These are phyloP conservation scores for Boletus sp. DNA, from an alignment of 768 basidiomycete species.

Conservation along the genomic window DNA sequence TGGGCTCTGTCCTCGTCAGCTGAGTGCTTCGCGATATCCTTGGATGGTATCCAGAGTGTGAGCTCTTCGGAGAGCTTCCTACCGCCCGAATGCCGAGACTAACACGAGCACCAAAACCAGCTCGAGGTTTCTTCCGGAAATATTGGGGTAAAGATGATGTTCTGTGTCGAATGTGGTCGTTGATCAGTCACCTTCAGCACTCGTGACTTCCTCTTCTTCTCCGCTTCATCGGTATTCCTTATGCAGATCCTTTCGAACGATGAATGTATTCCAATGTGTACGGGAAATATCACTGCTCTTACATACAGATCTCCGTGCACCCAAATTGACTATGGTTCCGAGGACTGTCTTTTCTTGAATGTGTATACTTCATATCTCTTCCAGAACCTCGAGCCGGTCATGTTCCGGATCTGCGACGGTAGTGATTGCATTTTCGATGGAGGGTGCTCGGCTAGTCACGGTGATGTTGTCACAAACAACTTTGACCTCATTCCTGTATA, in stretches of 20 bases:
- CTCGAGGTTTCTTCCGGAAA: slow-evolving; percentile 8
- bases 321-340: slow-evolving; percentile 30
- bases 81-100: slow-evolving; percentile 1
- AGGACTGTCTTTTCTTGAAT: slow-evolving; percentile 48
- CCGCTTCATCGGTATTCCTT: slow-evolving; percentile 51
- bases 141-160: slow-evolving; percentile 3
- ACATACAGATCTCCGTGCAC: slow-evolving; percentile 35
- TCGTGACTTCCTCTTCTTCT: slow-evolving; percentile 48
- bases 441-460: no score
- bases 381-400: no score
- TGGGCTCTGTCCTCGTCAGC: slow-evolving; percentile 6
- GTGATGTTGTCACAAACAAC: no score
- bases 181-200: slow-evolving; percentile 26
- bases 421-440: no score
- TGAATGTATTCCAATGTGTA: slow-evolving; percentile 42
- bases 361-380: slow-evolving; percentile 43
- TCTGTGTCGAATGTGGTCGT: not conserved
- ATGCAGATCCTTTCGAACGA: slow-evolving; percentile 39
- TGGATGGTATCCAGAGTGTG: not conserved
- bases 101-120: slow-evolving; percentile 7
- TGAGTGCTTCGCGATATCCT: slow-evolving; percentile 7
- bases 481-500: no score
- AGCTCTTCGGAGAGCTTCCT: slow-evolving; percentile 2
- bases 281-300: slow-evolving; percentile 31
- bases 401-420: no score